Conservation (phyloP, 2,329 filamentous ascomycete species). For the Fusarium tupiense region DNA sequence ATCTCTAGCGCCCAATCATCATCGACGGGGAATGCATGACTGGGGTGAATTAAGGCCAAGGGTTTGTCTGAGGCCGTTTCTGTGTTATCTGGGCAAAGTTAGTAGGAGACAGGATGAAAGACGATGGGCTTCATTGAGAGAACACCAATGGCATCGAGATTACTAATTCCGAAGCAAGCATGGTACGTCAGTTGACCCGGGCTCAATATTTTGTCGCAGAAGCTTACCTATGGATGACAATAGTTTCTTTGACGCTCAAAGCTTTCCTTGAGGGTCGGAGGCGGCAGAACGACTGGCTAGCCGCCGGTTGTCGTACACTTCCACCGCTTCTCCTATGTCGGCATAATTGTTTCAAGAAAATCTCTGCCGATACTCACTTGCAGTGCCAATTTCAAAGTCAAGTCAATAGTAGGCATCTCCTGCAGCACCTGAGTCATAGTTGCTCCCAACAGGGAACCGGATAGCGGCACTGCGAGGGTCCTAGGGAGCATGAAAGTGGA, state of each 20-base stretch:
- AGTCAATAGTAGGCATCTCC: not conserved
- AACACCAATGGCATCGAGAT: not conserved
- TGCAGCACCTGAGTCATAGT: not conserved
- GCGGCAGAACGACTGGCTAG: not conserved
- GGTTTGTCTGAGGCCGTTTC: rapidly evolving
- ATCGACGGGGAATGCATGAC: not conserved
- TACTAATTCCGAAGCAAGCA: not conserved
- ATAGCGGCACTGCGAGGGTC: not conserved
- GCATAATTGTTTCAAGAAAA: not conserved
- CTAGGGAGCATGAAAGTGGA: not conserved
- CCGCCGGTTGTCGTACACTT: not conserved
- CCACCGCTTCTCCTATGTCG: not conserved
- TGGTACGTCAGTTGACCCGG: rapidly evolving
- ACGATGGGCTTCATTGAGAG: not conserved
- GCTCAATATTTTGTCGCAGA: rapidly evolving
- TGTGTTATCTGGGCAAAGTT: not conserved
- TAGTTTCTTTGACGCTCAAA: not conserved
- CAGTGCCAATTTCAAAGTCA: not conserved
- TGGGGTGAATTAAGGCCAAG: rapidly evolving
- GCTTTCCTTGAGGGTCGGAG: too few relatives aligned
- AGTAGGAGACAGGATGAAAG: not conserved
- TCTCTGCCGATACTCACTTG: not conserved
- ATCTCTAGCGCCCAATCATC: rapidly evolving
- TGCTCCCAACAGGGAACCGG: not conserved
- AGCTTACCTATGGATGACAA: not conserved